Percentiles rank a stretch among this genome's conserved stretches.
These are phyloP conservation scores for Podospora appendiculata DNA, from an alignment of 495 filamentous ascomycete genomes.

Conservation along the genomic window DNA sequence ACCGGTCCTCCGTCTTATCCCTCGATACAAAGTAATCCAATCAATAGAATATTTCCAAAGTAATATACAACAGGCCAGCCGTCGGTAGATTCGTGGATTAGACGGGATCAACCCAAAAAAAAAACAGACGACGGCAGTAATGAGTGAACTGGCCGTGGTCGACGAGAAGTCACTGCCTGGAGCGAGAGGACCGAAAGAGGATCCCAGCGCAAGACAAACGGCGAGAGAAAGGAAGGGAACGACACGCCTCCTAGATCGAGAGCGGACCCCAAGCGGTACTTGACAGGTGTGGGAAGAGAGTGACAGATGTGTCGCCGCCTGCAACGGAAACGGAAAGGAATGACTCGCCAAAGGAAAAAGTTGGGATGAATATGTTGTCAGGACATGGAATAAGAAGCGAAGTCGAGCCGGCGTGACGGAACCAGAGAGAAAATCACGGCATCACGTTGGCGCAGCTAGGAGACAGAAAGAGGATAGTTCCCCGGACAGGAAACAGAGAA, in stretches of 20 bases:
- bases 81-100: constrained; percentile 4
- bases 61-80: constrained; percentile 10
- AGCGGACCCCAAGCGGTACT: not conserved
- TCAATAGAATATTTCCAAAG: not conserved
- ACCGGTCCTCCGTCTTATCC: too few species aligned
- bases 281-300: not conserved
- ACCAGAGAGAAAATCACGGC: not conserved
- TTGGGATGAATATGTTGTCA: not conserved
- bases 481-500: too few species aligned
- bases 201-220: not conserved
- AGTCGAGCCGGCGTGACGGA: not conserved
- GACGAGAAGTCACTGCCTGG: not conserved
- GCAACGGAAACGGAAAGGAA: constrained; percentile 1
- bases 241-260: not conserved
- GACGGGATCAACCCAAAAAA: constrained; percentile 28
- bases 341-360: constrained; percentile 1
- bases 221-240: not conserved
- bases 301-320: too few species aligned
- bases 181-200: not conserved
- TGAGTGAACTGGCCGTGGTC: constrained; percentile 3
- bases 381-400: constrained; percentile 1
- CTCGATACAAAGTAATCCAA: too few species aligned
- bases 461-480: too few species aligned
- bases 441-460: not conserved
- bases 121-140: constrained; percentile 1